Percentiles rank a stretch among this genome's conserved stretches.
These are phyloP conservation scores for Neofusicoccum sp. DNA, from an alignment of 2,329 filamentous ascomycete species.

Conservation along the genomic window DNA sequence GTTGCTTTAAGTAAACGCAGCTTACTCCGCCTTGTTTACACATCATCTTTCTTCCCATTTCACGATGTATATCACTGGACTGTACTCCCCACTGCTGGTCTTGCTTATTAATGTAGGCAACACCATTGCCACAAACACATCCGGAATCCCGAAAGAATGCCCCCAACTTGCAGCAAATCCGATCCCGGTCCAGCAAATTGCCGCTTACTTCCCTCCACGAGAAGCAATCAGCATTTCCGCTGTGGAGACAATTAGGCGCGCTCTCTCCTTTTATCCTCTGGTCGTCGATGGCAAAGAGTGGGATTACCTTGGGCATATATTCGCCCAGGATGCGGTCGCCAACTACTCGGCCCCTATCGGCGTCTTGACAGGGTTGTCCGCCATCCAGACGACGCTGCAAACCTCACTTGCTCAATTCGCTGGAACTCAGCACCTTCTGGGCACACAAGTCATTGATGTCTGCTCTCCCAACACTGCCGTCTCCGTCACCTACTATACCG, in stretches of 20 bases:
- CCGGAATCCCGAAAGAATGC: too few species aligned
- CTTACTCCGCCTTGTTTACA: too few species aligned
- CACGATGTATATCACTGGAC: too few species aligned
- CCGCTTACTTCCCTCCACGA: neutral
- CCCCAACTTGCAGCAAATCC: neutral
- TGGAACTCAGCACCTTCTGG: slow-evolving; percentile 3
- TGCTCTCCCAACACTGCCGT: neutral
- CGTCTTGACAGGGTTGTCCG: slow-evolving; percentile 7
- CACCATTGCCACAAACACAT: too few species aligned
- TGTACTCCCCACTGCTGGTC: too few species aligned
- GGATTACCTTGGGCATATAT: slow-evolving; percentile 19
- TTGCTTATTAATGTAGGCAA: too few species aligned
- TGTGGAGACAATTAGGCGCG: slow-evolving; percentile 19
- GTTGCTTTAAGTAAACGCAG: too few species aligned
- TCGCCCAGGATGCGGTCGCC: slow-evolving; percentile 20
- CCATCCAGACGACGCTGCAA: slow-evolving; percentile 16
- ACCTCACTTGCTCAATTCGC: neutral
- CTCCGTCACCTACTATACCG: slow-evolving; percentile 8
- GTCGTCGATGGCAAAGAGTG: slow-evolving; percentile 24
- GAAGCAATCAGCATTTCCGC: neutral
- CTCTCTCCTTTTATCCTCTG: slow-evolving; percentile 23
- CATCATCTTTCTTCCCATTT: too few species aligned
- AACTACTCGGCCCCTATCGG: slow-evolving; percentile 21
- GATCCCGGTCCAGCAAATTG: neutral
- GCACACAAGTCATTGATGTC: neutral